Evolutionary conservation across 1,139 yeast genomes (phyloP), one percentile per base, ranked within the genome.

Genomic region (Magnusiomyces paraingens): DNA sequence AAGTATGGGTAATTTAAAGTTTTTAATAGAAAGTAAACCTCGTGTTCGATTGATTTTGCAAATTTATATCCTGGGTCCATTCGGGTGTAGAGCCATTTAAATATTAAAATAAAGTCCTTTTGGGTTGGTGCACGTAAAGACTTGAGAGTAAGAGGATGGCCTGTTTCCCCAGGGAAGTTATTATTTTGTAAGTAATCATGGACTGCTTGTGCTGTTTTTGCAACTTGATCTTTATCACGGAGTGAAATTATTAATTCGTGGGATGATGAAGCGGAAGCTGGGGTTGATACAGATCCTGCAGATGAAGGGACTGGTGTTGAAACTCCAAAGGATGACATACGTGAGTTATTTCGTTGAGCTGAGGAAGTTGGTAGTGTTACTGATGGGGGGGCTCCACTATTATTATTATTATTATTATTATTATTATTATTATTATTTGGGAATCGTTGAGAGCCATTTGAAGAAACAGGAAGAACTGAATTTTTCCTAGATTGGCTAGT

Each of bases 81-180:
- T 61, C 82, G 78, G 59, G 75, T 77, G 69, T 87, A 89, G 22
- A 90, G 71, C 77, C 90, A 91, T 66, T 86, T 86, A 70, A 90
- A 90, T 18, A 90, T 82, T 51, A 79, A 67, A 11, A 82, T 82
- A 68, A 90, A 90, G 62, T 88, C 96, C 66, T 86, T 87, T 64
- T 90, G 97, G 0, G 96, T 89, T 8, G 97, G 97, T 59, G 79
- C 82, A 60, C 76, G 78, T 55, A 90, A 72, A 1, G 89, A 80
- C 64, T 82, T 84, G 21, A 77, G 73, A 1, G 88, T 78, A 35
- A 90, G 69, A 1, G 88, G 79, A 61, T 84, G 88, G 61, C 82
- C 83, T 75, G 83, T 83, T 57, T 85, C 91, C 35, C 80, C 70
- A 63, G 86, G 95, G 67, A 86, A 90, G 64, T 80, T 79, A 65